Evolutionary conservation across 1,284 basidiomycete species (phyloP), one percentile per base, ranked within the genome.

Genomic region (Cutaneotrichosporon cutaneum): DNA sequence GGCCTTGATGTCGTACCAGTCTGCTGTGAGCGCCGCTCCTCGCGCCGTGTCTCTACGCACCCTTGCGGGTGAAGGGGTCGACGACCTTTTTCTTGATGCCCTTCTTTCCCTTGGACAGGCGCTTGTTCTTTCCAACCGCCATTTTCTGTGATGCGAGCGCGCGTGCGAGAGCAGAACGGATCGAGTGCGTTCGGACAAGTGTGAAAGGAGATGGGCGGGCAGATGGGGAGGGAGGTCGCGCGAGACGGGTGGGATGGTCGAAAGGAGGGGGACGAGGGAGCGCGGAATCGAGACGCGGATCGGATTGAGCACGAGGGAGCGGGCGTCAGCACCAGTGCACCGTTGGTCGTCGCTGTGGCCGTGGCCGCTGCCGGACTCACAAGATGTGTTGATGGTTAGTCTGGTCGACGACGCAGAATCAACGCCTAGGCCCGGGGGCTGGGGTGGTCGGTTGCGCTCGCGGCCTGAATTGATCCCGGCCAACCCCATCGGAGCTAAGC

Each of bases 1-100:
- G 10, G 94, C 95, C 83, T 97, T 98, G 83, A 99, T 90, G 82
- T 98, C 94, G 83, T 95, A 99, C 96, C 96, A 99, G 78, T 99
- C 94, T 94, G 70, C n/a, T 26, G 36, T 58, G 57, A 61, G 36
- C 56, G 5, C 26, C 2, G 14, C 30, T 44, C 24, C 26, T 13
- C 2, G 26, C 13, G 21, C 24, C 24, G 18, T 11, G 14, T 22
- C 10, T 51, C 54, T 9, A 70, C 81, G 61, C 59, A 82, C 93
- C 95, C 85, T 99, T 99, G 84, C 95, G 90, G 74, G 95, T 89
- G 90, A 99, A 98, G 73, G 96, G 94, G 87, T 99, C 96, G 73
- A 99, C 94, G 81, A 95, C 92, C 88, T 95, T 95, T 85, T 97
- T 96, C 86, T 97, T 96, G 85, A 96, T 88, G 81, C 94, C 94